Base-by-base conservation (phyloP, 805 yeast genomes). In the Myxozyma sirexii region DNA sequence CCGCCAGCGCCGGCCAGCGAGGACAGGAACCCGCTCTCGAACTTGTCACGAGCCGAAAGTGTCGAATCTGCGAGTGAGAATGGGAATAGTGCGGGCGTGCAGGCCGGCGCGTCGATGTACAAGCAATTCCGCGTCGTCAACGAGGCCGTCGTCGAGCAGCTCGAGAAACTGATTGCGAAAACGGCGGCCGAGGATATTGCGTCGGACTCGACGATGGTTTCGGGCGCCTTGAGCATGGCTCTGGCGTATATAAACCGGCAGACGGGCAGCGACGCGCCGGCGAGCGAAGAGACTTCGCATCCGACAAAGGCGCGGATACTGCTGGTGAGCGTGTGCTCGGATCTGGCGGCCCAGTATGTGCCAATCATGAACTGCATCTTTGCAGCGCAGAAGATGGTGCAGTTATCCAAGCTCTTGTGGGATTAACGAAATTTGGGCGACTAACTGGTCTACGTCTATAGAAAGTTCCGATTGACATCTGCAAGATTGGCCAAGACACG, bases 351-450 rank as follows among this genome's bases (percentile, higher is more conserved):
- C 54, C 90, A 89, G 59, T 96, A 94, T 72, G 89, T 93, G 45
- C 88, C 97, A 3, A 85, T 90, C 45, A 94, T 94, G 98, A 94
- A 94, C 73, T 82, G 94, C 60, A 93, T 94, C 31, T 94, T 94
- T 75, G 93, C 97, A 0, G 97, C 98, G 0, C 97, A 94, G 67
- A 93, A 92, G 73, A 82, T 88, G 87, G 64, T 58, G 56, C n/a
- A 33, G 55, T 15, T 10, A 15, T n/a, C 4, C n/a, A n/a, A n/a
- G n/a, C n/a, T n/a, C n/a, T n/a, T n/a, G n/a, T n/a, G n/a, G n/a
- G n/a, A n/a, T n/a, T n/a, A n/a, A n/a, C n/a, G n/a, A n/a, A n/a
- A n/a, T n/a, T n/a, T n/a, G n/a, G n/a, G n/a, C n/a, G n/a, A n/a
- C n/a, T n/a, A n/a, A n/a, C n/a, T n/a, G n/a, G n/a, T 31, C 31